phyloP scores from a whole-genome alignment of 257 asterid species.

The Solanum sejunctum region DNA sequence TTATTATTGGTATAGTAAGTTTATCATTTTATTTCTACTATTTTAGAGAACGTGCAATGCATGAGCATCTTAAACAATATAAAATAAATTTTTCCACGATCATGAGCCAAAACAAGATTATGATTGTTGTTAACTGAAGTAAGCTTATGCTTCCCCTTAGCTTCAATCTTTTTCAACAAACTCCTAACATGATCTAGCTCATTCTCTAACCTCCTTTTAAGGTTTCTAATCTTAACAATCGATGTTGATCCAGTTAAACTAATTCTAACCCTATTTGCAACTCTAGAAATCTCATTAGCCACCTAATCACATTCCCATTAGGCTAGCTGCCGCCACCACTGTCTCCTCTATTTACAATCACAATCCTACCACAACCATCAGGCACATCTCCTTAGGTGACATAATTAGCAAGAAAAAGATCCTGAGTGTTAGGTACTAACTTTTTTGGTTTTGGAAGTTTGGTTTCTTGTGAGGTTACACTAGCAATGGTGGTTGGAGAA shows the following conservation, averaged over 20 bases:
- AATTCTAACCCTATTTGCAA: slow-evolving; percentile 52
- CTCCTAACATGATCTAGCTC: slow-evolving; percentile 49
- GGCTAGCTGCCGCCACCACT: not conserved
- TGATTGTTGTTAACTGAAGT: slow-evolving; percentile 17
- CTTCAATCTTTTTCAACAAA: slow-evolving; percentile 26
- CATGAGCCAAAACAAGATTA: slow-evolving; percentile 20
- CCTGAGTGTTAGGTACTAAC: too few species aligned
- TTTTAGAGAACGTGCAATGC: too few species aligned
- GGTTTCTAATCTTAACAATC: slow-evolving; percentile 30
- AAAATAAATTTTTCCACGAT: not conserved
- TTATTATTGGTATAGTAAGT: too few species aligned
- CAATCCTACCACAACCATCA: too few species aligned
- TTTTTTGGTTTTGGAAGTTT: too few species aligned
- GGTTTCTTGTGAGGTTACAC: too few species aligned
- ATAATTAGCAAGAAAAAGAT: too few species aligned
- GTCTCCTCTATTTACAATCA: not conserved
- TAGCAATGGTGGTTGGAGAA: fast-evolving
- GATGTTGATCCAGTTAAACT: slow-evolving; percentile 27
- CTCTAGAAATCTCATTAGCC: slow-evolving; percentile 19
- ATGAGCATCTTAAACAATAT: too few species aligned
- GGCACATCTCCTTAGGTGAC: too few species aligned
- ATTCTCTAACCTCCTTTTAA: slow-evolving; percentile 33
- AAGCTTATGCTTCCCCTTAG: slow-evolving; percentile 27
- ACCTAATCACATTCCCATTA: not conserved
- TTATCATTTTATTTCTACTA: too few species aligned